Conservation (phyloP, 108 stramenopile genomes). For the Fragilaria radians region DNA sequence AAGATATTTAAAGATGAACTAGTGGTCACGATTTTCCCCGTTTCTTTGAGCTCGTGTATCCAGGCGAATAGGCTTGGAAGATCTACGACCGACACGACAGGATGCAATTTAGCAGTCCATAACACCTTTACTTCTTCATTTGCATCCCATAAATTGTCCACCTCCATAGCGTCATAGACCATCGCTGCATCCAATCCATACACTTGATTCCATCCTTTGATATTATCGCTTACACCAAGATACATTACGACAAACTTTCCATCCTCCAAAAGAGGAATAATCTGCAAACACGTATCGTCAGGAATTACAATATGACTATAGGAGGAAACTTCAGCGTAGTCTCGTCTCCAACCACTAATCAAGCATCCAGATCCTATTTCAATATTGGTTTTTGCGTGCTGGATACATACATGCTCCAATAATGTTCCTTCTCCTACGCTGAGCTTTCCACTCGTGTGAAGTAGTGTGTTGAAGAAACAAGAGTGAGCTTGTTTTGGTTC, state of each 20-base stretch:
- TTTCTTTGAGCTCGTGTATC: constrained; percentile 8
- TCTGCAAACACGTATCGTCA: constrained; percentile 41
- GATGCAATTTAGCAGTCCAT: constrained; percentile 70
- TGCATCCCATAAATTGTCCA: constrained; percentile 51
- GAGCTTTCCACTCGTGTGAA: neutral
- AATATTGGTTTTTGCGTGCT: neutral
- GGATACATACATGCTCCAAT: constrained; percentile 28
- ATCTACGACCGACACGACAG: constrained; percentile 13
- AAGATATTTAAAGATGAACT: constrained; percentile 32
- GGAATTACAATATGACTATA: constrained; percentile 20
- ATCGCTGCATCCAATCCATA: constrained; percentile 42
- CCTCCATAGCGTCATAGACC: constrained; percentile 28
- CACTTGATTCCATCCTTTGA: constrained; percentile 35
- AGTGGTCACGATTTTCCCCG: constrained; percentile 5
- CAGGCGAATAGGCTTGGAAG: constrained; percentile 32
- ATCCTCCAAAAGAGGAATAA: constrained; percentile 25
- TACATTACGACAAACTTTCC: constrained; percentile 42
- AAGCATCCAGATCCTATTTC: constrained; percentile 40
- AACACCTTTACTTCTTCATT: constrained; percentile 24
- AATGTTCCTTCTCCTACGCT: constrained; percentile 11
- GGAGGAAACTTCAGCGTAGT: neutral
- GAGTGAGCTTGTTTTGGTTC: neutral
- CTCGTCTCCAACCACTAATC: constrained; percentile 42
- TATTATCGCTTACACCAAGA: constrained; percentile 51
- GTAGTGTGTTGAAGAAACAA: neutral